Evolutionary conservation across 2,329 filamentous ascomycete species (phyloP).

Genomic region (Colletotrichum sidae): DNA sequence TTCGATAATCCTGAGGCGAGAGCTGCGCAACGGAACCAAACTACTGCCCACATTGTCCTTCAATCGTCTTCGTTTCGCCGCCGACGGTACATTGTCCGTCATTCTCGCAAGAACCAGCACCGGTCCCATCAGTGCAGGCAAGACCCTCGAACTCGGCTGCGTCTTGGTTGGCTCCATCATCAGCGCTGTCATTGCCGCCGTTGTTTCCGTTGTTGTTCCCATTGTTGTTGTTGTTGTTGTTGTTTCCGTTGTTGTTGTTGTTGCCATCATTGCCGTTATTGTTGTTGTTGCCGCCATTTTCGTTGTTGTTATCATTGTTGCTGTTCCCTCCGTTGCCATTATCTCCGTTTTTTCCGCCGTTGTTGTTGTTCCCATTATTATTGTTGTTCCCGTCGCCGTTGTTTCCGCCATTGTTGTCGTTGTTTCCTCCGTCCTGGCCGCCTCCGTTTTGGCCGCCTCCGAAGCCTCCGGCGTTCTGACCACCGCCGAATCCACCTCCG

Average conservation of each 20-base stretch:
- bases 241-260: neutral
- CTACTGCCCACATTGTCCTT: constrained; percentile 30
- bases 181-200: neutral
- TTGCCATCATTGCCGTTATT: neutral
- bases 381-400: neutral
- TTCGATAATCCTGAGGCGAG: neutral
- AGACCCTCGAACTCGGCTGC: constrained; percentile 29
- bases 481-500: neutral
- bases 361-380: neutral
- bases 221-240: neutral
- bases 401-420: neutral
- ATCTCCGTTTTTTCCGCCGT: neutral
- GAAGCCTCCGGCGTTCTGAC: neutral
- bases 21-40: neutral
- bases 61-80: constrained; percentile 14
- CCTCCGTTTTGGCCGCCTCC: neutral
- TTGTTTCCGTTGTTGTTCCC: neutral
- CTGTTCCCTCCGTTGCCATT: neutral
- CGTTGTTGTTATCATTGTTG: neutral
- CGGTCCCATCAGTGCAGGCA: constrained; percentile 29
- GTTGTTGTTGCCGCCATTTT: neutral
- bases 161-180: constrained; percentile 4
- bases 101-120: constrained; percentile 22
- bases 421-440: neutral
- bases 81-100: constrained; percentile 32